These are phyloP conservation scores for Cryphonectria nitschkei DNA, from an alignment of 2,329 filamentous ascomycete species.

Conservation along the genomic window DNA sequence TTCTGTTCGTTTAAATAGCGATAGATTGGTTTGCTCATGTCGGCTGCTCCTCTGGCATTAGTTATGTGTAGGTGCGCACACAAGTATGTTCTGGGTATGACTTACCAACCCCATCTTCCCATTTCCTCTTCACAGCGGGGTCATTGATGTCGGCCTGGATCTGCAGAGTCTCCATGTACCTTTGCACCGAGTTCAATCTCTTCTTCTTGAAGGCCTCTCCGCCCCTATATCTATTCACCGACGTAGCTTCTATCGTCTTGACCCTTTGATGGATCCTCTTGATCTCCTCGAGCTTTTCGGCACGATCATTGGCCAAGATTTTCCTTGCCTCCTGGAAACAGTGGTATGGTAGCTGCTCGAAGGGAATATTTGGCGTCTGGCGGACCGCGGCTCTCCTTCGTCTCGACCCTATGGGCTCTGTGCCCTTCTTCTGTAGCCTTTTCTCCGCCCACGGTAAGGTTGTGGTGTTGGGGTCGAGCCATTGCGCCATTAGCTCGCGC, in stretches of 20 bases:
- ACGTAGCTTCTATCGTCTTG: slow-evolving; percentile 63
- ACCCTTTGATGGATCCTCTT: slow-evolving; percentile 70
- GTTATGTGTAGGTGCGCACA: slow-evolving; percentile 18
- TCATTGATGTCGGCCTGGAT: slow-evolving; percentile 94
- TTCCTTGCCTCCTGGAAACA: slow-evolving; percentile 96
- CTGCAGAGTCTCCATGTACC: slow-evolving; percentile 78
- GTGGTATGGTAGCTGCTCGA: slow-evolving; percentile 94
- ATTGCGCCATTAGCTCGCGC: slow-evolving; percentile 42
- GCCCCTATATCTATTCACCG: slow-evolving; percentile 60
- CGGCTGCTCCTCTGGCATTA: slow-evolving; percentile 58
- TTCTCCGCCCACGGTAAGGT: slow-evolving; percentile 66
- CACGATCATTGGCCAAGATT: slow-evolving; percentile 76
- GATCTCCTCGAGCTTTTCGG: slow-evolving; percentile 79
- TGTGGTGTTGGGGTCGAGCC: slow-evolving; percentile 71
- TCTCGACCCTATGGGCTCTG: slow-evolving; percentile 79
- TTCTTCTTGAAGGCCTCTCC: slow-evolving; percentile 68
- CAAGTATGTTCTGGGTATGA: slow-evolving; percentile 24
- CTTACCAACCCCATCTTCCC: slow-evolving; percentile 88
- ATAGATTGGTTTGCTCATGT: slow-evolving; percentile 97
- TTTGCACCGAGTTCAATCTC: slow-evolving; percentile 70
- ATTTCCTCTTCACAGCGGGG: slow-evolving; percentile 87
- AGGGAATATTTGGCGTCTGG: slow-evolving; percentile 70
- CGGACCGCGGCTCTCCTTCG: slow-evolving; percentile 77
- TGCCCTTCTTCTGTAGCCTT: slow-evolving; percentile 68
- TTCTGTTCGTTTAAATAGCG: slow-evolving; percentile 83